phyloP scores from a whole-genome alignment of 331 rosid species.

The Pyrus hybrid region DNA sequence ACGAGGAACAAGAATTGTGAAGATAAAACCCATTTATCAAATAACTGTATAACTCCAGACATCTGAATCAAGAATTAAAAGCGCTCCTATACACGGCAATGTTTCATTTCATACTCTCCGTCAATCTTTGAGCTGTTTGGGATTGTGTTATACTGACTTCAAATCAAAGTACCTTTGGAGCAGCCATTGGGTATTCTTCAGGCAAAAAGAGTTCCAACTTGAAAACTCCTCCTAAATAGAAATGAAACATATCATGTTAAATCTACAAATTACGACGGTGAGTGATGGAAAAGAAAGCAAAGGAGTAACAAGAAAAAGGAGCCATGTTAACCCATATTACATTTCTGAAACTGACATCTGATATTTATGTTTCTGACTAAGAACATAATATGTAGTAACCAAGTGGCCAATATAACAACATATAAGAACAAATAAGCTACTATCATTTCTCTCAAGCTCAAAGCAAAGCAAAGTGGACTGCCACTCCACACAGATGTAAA shows the following conservation, averaged over 20 bases:
- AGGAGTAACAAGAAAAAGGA: not conserved
- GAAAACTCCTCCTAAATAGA: slow-evolving; percentile 77
- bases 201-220: slow-evolving; percentile 94
- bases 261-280: not conserved
- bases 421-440: not conserved
- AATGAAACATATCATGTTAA: not conserved
- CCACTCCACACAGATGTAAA: not conserved
- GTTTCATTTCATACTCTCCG: not conserved
- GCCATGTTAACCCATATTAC: not conserved
- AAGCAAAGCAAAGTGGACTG: not conserved
- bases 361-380: not conserved
- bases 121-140: not conserved
- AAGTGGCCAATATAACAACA: not conserved
- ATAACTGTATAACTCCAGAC: not conserved
- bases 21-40: not conserved
- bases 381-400: not conserved
- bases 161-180: slow-evolving; percentile 71
- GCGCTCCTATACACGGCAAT: not conserved
- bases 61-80: not conserved
- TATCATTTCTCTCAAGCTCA: not conserved
- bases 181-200: slow-evolving; percentile 99
- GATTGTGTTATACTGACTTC: not conserved
- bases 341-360: not conserved
- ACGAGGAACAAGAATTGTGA: not conserved
- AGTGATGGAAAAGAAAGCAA: not conserved